Conservation (phyloP, 1,284 basidiomycete species). For the Leccinum pachyderme region DNA sequence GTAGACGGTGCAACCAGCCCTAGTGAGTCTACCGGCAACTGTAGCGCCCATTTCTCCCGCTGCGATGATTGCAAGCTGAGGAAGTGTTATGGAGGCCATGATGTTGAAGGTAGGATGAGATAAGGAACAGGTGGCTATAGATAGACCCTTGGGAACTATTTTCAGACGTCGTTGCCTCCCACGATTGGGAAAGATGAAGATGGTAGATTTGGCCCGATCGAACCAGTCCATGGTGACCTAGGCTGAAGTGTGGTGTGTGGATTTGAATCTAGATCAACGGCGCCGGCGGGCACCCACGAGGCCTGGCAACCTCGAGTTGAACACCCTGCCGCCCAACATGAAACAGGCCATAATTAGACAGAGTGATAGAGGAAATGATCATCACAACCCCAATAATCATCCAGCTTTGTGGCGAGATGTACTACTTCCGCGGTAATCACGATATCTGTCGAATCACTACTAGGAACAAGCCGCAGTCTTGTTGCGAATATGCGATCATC, state of each 20-base stretch:
- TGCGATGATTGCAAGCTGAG: constrained; percentile 28
- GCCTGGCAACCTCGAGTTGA: constrained; percentile 5
- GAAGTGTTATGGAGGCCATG: constrained; percentile 12
- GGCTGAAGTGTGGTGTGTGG: constrained; percentile 12
- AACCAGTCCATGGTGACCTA: background rate
- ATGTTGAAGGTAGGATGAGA: constrained; percentile 9
- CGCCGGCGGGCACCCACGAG: constrained; percentile 11
- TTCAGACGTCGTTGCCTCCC: constrained; percentile 2
- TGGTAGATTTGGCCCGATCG: background rate
- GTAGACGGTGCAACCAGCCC: constrained; percentile 47
- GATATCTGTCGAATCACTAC: background rate
- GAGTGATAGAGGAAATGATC: background rate
- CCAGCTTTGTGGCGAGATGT: background rate
- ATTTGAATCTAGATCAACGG: constrained; percentile 20
- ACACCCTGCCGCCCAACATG: constrained; percentile 5
- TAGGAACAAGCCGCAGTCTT: background rate
- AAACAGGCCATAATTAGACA: constrained; percentile 8
- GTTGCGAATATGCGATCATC: background rate
- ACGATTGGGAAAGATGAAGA: background rate
- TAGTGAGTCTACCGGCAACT: constrained; percentile 41
- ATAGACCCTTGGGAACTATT: constrained; percentile 18
- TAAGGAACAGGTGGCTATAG: constrained; percentile 4
- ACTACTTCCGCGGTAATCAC: background rate
- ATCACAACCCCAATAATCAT: constrained; percentile 9
- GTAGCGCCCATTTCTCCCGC: constrained; percentile 44